Evolutionary conservation across 1,284 basidiomycete species (phyloP), one percentile per base, ranked within the genome.

Genomic region (Cutaneotrichosporon sp.): DNA sequence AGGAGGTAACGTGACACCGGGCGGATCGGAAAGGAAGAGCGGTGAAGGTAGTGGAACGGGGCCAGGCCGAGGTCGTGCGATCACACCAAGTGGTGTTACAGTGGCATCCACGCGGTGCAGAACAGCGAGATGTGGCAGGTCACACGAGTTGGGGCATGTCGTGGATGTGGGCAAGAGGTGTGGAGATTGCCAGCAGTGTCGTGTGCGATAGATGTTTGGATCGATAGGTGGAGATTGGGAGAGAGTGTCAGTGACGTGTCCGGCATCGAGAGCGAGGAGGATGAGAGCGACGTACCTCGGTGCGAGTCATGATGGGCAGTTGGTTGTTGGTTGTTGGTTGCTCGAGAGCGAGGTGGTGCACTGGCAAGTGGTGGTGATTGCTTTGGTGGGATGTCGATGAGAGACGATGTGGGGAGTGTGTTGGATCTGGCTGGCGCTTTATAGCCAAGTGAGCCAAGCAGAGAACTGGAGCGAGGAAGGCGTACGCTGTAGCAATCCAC

Each of bases 261-360:
- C 34, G 34, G 12, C 34, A 35, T 35, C 34, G 10, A 15, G 30
- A 8, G 17, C n/a, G 7, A 13, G 4, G 17, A 40, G 38, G 38
- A 36, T 15, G 30, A 30, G 42, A 22, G 35, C 8, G 42, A 49
- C 58, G 53, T 41, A 60, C 59, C 55, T 60, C 59, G 26, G 59
- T 60, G 39, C 59, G 52, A 49, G 59, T 60, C 59, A 60, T 60
- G 44, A 53, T 59, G 58, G 40, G 44, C 48, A 43, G 33, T 55
- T n/a, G 4, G 57, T 36, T 48, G 44, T 42, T 51, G 40, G 30
- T 50, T 9, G 45, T 49, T 37, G 35, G 42, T 13, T 40, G 12
- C 35, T 20, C 23, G 13, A 46, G 35, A 33, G 23, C 37, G 39
- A 46, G 46, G 17, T 41, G 44, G 21, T 34, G 35, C 35, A 37